Conservation (phyloP, 306 rosid genomes). For the Erythrophleum fordii region DNA sequence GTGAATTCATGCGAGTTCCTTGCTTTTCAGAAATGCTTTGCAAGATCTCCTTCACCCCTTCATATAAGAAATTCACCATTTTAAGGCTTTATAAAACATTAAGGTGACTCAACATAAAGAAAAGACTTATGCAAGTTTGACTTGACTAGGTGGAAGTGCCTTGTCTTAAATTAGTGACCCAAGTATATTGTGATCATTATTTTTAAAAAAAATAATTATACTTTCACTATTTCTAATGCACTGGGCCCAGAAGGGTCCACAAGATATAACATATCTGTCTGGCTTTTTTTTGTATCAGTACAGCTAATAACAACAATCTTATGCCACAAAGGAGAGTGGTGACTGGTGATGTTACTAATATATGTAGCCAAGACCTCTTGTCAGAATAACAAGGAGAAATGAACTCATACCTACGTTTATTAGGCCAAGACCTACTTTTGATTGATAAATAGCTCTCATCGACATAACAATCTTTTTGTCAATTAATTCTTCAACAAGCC, state of each 20-base stretch:
- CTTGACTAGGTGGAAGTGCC: slow-evolving; percentile 25
- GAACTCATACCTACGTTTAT: slow-evolving; percentile 74
- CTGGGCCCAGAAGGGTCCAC: slow-evolving; percentile 8
- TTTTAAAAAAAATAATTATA: slow-evolving; percentile 4
- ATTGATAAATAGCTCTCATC: slow-evolving; percentile 98
- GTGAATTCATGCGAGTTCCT: slow-evolving; percentile 80
- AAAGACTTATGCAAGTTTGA: slow-evolving; percentile 23
- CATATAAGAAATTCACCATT: slow-evolving; percentile 34
- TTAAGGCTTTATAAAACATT: slow-evolving; percentile 17
- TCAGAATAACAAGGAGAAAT: slow-evolving; percentile 25
- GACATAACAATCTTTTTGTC: slow-evolving; percentile 90
- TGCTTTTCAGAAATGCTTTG: slow-evolving; percentile 91
- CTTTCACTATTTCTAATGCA: slow-evolving; percentile 11
- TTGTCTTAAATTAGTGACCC: slow-evolving; percentile 15
- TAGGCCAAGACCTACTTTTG: slow-evolving; percentile 88
- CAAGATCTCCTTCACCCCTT: slow-evolving; percentile 92
- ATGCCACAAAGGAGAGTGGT: slow-evolving; percentile 12
- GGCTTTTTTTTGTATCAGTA: slow-evolving; percentile 2
- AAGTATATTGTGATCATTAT: slow-evolving; percentile 19
- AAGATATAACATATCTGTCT: slow-evolving; percentile 14
- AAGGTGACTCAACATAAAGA: slow-evolving; percentile 16
- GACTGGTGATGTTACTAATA: slow-evolving; percentile 25
- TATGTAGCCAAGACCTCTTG: slow-evolving; percentile 21
- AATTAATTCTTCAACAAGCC: slow-evolving; percentile 93
- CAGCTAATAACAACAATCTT: slow-evolving; percentile 20